Evolutionary conservation across 345 rosid species (phyloP).

Genomic region (Xanthoceras sorbifolium): DNA sequence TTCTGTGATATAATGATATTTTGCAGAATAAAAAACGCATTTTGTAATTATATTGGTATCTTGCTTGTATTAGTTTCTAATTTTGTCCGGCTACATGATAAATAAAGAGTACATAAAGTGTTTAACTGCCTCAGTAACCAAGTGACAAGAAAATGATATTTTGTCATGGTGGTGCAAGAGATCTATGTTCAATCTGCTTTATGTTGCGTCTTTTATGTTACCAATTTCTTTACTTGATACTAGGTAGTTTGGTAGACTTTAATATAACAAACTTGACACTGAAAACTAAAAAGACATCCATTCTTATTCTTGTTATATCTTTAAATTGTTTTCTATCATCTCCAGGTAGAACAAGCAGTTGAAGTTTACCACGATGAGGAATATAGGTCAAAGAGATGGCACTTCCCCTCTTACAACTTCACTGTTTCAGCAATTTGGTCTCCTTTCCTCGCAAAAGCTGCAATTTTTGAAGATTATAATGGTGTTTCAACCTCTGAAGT

Average conservation of each 20-base stretch:
- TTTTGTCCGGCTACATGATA: neutral
- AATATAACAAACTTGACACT: neutral
- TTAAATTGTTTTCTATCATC: neutral
- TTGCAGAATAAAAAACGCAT: neutral
- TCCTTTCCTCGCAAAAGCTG: slow-evolving; percentile 86
- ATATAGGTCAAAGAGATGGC: slow-evolving; percentile 78
- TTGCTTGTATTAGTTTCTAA: neutral
- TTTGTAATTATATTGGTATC: neutral
- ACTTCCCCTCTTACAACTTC: slow-evolving; percentile 66
- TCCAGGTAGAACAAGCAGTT: slow-evolving; percentile 71
- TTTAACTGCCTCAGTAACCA: neutral
- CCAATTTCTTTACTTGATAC: neutral
- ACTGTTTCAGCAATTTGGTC: slow-evolving; percentile 79
- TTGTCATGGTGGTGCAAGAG: neutral
- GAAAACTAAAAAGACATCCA: no score
- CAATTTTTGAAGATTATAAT: slow-evolving; percentile 78
- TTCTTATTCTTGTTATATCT: neutral
- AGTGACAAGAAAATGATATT: neutral
- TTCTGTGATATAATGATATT: neutral
- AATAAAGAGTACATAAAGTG: neutral
- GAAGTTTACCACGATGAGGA: slow-evolving; percentile 86
- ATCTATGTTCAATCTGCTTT: neutral
- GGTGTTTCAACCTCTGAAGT: slow-evolving; percentile 84
- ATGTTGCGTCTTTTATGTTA: neutral
- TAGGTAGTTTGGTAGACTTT: neutral